Percentiles rank a stretch among this genome's conserved stretches.
Evolutionary conservation across 495 filamentous ascomycete species (phyloP).

Genomic region (Neurospora intermedia): DNA sequence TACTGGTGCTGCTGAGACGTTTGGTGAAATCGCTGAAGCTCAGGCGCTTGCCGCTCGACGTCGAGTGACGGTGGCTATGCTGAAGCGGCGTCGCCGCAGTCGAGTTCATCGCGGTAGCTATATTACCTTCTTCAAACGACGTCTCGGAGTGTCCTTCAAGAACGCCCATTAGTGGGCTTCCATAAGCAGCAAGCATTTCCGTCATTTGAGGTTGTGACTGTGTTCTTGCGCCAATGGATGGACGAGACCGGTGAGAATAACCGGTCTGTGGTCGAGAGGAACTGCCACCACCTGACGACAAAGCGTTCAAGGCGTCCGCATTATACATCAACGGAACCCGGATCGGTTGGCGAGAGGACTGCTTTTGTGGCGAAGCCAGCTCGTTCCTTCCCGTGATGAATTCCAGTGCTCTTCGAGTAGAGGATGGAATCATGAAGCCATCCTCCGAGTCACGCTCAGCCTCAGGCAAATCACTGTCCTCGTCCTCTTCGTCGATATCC

Average conservation of each 20-base stretch:
- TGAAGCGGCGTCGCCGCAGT: slow-evolving; percentile 10
- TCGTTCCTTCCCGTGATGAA: slow-evolving; percentile 37
- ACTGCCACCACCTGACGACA: slow-evolving; percentile 16
- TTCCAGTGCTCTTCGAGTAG: slow-evolving; percentile 35
- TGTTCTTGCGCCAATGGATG: slow-evolving; percentile 27
- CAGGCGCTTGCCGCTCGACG: slow-evolving; percentile 34
- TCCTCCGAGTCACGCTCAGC: slow-evolving; percentile 23
- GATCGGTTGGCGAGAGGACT: slow-evolving; percentile 5
- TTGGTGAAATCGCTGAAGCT: slow-evolving; percentile 46
- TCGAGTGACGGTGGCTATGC: slow-evolving; percentile 30
- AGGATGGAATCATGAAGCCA: slow-evolving; percentile 23
- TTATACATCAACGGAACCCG: slow-evolving; percentile 19
- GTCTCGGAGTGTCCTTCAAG: background rate
- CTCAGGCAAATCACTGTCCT: slow-evolving; percentile 31
- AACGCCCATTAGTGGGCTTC: slow-evolving; percentile 4
- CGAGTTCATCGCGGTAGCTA: slow-evolving; percentile 10
- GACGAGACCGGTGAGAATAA: slow-evolving; percentile 21
- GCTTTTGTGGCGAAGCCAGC: slow-evolving; percentile 3
- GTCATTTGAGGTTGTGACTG: slow-evolving; percentile 35
- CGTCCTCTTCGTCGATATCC: slow-evolving; percentile 28
- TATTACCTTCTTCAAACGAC: slow-evolving; percentile 7
- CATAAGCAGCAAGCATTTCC: slow-evolving; percentile 9
- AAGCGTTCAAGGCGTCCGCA: slow-evolving; percentile 22
- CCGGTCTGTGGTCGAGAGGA: slow-evolving; percentile 33
- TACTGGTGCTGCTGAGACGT: slow-evolving; percentile 41